phyloP scores from a whole-genome alignment of 129 eudicot species.

The Escallonia herrerae region DNA sequence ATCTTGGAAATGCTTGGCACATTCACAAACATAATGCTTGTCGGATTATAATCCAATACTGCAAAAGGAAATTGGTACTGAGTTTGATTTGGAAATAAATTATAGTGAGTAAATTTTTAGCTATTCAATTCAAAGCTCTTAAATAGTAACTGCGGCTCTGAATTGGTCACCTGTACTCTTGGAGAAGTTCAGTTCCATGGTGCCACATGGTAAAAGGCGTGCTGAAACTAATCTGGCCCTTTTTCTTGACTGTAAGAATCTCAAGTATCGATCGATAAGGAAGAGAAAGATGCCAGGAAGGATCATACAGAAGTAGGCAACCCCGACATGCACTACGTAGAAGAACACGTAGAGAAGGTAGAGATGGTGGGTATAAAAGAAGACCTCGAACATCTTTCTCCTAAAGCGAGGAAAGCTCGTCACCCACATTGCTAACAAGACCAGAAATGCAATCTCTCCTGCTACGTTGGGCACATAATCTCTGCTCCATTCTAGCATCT shows the following conservation, averaged over 20 bases:
- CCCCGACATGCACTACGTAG: slow-evolving; percentile 62
- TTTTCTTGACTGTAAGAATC: slow-evolving; percentile 58
- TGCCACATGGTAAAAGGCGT: slow-evolving; percentile 40
- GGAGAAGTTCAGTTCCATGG: slow-evolving; percentile 58
- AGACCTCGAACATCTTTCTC: slow-evolving; percentile 58
- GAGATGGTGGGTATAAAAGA: slow-evolving; percentile 62
- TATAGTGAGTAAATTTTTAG: neutral
- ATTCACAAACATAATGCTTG: slow-evolving; percentile 55
- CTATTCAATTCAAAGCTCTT: neutral
- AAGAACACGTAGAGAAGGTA: slow-evolving; percentile 47
- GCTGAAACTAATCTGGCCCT: slow-evolving; percentile 36
- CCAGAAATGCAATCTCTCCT: slow-evolving; percentile 48
- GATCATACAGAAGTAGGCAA: slow-evolving; percentile 47
- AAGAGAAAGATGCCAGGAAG: slow-evolving; percentile 76
- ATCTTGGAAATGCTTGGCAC: slow-evolving; percentile 53
- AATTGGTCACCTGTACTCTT: slow-evolving; percentile 35
- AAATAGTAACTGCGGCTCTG: neutral
- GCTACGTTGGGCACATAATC: slow-evolving; percentile 51
- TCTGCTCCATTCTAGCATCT: slow-evolving; percentile 56
- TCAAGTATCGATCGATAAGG: slow-evolving; percentile 54
- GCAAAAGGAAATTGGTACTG: neutral
- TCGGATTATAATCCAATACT: slow-evolving; percentile 48
- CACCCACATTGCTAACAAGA: slow-evolving; percentile 44
- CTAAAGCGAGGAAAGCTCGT: slow-evolving; percentile 45
- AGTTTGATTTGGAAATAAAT: neutral